Evolutionary conservation across 108 stramenopile genomes (phyloP).

Genomic region (Seminavis robusta): DNA sequence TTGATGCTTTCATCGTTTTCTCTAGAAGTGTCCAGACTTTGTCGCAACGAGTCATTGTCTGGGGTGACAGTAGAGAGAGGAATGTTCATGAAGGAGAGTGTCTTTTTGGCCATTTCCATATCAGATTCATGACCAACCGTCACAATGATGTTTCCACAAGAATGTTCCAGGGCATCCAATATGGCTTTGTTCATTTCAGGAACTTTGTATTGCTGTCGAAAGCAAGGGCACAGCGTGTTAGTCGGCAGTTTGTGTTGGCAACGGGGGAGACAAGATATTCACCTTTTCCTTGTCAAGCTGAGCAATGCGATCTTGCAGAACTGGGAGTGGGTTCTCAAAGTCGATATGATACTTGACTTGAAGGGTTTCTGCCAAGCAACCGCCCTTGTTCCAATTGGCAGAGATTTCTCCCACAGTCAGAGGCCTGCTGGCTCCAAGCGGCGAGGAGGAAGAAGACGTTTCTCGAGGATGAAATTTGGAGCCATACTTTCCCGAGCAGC

Average conservation of each 20-base stretch:
- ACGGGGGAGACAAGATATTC: not conserved
- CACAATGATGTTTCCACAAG: not conserved
- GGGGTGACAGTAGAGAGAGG: not conserved
- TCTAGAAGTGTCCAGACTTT: not conserved
- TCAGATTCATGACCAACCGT: slow-evolving; percentile 1
- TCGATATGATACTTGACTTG: slow-evolving; percentile 2
- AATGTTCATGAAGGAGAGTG: not conserved
- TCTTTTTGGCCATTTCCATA: not conserved
- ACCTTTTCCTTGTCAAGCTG: not conserved
- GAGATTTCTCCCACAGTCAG: slow-evolving; percentile 67
- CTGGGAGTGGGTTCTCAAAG: slow-evolving; percentile 4
- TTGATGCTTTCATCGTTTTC: not conserved
- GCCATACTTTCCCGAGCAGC: slow-evolving; percentile 61
- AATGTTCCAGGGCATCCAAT: not conserved
- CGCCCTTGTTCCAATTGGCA: slow-evolving; percentile 50
- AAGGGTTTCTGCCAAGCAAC: slow-evolving; percentile 4
- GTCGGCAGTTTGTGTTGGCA: not conserved
- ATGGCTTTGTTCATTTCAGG: not conserved
- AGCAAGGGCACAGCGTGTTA: not conserved
- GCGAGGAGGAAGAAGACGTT: not conserved
- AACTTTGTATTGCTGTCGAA: no score
- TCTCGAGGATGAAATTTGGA: slow-evolving; percentile 42
- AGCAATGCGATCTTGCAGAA: not conserved
- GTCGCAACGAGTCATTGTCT: not conserved
- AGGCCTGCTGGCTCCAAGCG: slow-evolving; percentile 37